Evolutionary conservation across 169 alveolate genomes (phyloP), one percentile per base, ranked within the genome.

Genomic region (Eimeria maxima): DNA sequence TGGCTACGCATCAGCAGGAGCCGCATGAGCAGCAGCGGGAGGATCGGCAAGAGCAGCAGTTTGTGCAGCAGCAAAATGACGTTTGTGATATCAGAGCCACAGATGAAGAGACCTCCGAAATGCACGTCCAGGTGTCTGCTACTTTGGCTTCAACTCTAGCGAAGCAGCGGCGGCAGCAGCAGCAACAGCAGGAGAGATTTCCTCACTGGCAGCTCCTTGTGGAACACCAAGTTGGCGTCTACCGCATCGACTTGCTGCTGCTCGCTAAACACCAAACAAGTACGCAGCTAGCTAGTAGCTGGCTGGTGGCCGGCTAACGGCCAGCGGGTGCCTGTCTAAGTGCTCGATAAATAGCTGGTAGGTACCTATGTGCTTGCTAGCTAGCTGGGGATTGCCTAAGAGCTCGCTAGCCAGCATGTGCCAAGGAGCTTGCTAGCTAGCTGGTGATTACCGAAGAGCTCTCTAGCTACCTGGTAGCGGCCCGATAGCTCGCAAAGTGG

Each of bases 141-240:
- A 45, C 71, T n/a, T 47, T 81, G 71, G 55, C 87, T 1, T n/a
- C 53, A 45, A n/a, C 60, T 38, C 87, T 42, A 45, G 16, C n/a
- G 13, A 13, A 45, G 60, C 87, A 42, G 87, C 87, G 27, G 71
- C 90, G 27, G 45, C 45, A 10, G 73, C 71, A 81, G 65, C 42
- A 47, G 71, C 69, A 45, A 73, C 90, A 81, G 73, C 71, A 50
- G 47, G 47, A 80, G 42, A 33, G 50, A 29, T 44, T n/a, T 29
- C 90, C 45, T 27, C 24, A 76, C 14, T 81, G 90, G 90, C 90
- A 81, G 71, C 24, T 81, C 45, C 90, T 81, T 24, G 71, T 71
- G 13, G 90, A 81, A 24, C 90, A 81, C 71, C 73, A 81, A 33
- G 90, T 45, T 10, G 90, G 90, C 10, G 90, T 81, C 73, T 81